These are phyloP conservation scores for Saturnispora dispora DNA, from an alignment of 805 yeast species.

Conservation along the genomic window DNA sequence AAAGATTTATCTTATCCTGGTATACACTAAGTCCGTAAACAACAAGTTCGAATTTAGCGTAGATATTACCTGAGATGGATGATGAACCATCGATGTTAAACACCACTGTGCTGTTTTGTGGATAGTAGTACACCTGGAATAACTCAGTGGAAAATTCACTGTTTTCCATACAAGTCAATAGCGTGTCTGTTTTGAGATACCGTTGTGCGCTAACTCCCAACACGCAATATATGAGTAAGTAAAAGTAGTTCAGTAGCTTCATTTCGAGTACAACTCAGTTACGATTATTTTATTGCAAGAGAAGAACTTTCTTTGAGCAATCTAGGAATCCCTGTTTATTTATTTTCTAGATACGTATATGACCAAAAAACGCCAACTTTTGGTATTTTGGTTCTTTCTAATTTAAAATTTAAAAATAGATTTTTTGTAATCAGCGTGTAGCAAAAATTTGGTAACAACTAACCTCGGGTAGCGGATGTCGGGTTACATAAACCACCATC, in stretches of 20 bases:
- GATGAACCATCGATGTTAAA: slow-evolving; percentile 73
- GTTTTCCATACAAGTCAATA: slow-evolving; percentile 85
- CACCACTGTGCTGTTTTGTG: slow-evolving; percentile 50
- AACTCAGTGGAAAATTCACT: slow-evolving; percentile 79
- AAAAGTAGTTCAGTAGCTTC: neutral
- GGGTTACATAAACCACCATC: neutral
- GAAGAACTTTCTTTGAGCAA: neutral
- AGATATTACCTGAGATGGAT: slow-evolving; percentile 62
- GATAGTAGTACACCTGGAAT: slow-evolving; percentile 69
- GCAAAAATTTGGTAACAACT: neutral
- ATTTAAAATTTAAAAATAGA: neutral
- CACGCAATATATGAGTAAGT: neutral
- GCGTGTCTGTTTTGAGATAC: slow-evolving; percentile 40
- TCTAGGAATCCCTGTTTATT: neutral
- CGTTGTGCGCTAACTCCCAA: slow-evolving; percentile 20
- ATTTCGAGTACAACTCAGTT: neutral
- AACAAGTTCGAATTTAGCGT: slow-evolving; percentile 55
- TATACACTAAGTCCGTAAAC: slow-evolving; percentile 74
- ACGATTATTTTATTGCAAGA: neutral
- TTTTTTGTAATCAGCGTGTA: neutral
- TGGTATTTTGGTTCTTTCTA: neutral
- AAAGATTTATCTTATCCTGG: slow-evolving; percentile 47
- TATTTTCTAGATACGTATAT: neutral
- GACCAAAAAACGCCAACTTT: slow-evolving; percentile 1
- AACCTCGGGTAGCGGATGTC: neutral